phyloP scores from a whole-genome alignment of 345 rosid genomes.

The Eucalyptus erythrocorys region DNA sequence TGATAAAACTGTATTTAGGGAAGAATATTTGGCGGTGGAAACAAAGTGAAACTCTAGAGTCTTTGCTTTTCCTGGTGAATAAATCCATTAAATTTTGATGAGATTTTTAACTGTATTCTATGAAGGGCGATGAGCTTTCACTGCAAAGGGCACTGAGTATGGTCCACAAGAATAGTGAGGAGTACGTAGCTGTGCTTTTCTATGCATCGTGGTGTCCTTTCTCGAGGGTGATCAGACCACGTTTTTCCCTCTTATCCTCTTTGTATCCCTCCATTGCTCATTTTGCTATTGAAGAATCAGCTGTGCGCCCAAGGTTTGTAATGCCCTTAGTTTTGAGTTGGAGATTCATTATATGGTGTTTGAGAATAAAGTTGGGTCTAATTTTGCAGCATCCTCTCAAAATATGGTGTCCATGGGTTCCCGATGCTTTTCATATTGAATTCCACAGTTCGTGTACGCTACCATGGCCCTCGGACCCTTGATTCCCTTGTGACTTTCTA shows the following conservation, averaged over 20 bases:
- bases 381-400: slow-evolving; percentile 70
- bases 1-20: not conserved
- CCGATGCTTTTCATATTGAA: slow-evolving; percentile 80
- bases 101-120: not conserved
- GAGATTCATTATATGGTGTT: not conserved
- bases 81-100: not conserved
- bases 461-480: slow-evolving; percentile 60
- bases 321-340: not conserved
- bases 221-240: slow-evolving; percentile 63
- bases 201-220: slow-evolving; percentile 98
- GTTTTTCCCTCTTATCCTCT: slow-evolving; percentile 54
- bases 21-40: not conserved
- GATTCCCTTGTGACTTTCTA: slow-evolving; percentile 71
- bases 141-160: slow-evolving; percentile 58
- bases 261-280: slow-evolving; percentile 61
- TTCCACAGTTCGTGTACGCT: slow-evolving; percentile 57
- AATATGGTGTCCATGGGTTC: slow-evolving; percentile 94
- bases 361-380: not conserved
- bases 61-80: not conserved
- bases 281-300: slow-evolving; percentile 70
- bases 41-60: not conserved
- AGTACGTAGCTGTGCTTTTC: slow-evolving; percentile 76
- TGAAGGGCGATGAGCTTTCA: slow-evolving; percentile 81
- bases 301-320: slow-evolving; percentile 77
- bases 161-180: slow-evolving; percentile 41